Conservation (phyloP, 2,329 filamentous ascomycete genomes). For the Colletotrichum cuscutae region DNA sequence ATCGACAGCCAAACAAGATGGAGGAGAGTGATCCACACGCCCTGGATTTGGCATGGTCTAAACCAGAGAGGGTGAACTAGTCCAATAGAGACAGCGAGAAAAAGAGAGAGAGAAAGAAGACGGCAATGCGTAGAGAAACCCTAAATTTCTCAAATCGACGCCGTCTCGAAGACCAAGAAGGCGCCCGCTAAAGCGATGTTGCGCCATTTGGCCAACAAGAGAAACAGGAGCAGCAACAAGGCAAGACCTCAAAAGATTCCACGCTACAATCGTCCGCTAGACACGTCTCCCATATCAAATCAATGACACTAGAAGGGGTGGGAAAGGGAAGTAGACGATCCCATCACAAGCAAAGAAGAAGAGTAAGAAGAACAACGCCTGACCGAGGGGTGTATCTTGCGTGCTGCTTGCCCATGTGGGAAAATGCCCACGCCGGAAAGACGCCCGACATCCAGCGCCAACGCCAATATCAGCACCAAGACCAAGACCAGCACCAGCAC, state of each 20-base stretch:
- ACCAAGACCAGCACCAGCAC: slow-evolving; percentile 11
- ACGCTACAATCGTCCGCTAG: slow-evolving; percentile 20
- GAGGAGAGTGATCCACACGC: not conserved
- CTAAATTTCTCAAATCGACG: not conserved
- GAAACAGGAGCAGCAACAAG: not conserved
- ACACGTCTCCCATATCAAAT: slow-evolving; percentile 8
- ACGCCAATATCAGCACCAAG: slow-evolving; percentile 9
- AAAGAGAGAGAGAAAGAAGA: not conserved
- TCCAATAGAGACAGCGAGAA: not conserved
- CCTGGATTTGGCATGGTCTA: not conserved
- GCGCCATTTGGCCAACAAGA: slow-evolving; percentile 8
- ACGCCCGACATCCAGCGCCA: slow-evolving; percentile 8
- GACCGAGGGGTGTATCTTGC: not conserved
- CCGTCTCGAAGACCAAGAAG: slow-evolving; percentile 7
- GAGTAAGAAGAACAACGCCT: not conserved
- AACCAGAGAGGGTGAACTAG: not conserved
- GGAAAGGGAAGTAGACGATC: not conserved
- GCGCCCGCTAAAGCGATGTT: slow-evolving; percentile 3
- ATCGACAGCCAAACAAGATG: not conserved
- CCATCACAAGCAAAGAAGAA: not conserved
- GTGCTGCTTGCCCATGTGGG: not conserved
- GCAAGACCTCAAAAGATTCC: not conserved
- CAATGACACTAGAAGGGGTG: not conserved
- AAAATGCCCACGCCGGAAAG: not conserved
- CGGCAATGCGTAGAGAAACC: not conserved